These are phyloP conservation scores for Candida sonorensis DNA, from an alignment of 805 yeast genomes.

Conservation along the genomic window DNA sequence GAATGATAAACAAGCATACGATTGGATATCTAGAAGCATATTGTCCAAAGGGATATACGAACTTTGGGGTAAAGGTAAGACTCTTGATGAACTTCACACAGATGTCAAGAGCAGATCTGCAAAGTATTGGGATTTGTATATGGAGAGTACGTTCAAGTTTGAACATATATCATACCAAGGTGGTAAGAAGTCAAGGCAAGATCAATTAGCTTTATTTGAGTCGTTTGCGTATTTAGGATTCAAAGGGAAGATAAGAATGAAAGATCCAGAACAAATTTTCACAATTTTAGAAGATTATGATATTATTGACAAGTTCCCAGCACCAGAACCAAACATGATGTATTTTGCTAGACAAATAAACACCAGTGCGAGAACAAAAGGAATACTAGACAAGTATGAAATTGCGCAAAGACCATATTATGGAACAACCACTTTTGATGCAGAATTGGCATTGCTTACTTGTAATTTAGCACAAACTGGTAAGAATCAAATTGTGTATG, in stretches of 20 bases:
- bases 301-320: constrained; percentile 27
- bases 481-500: constrained; percentile 65
- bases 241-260: constrained; percentile 73
- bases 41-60: constrained; percentile 75
- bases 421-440: constrained; percentile 96
- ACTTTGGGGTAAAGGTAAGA: constrained; percentile 68
- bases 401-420: constrained; percentile 77
- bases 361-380: constrained; percentile 50
- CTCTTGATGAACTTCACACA: constrained; percentile 51
- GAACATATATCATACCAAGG: constrained; percentile 78
- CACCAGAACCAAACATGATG: constrained; percentile 44
- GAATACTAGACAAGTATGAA: constrained; percentile 71
- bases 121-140: constrained; percentile 28
- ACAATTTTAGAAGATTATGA: constrained; percentile 69
- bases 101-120: constrained; percentile 31
- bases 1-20: constrained; percentile 59
- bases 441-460: constrained; percentile 81
- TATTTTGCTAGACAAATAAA: constrained; percentile 76
- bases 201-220: constrained; percentile 60
- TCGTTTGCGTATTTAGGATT: constrained; percentile 63
- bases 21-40: constrained; percentile 60
- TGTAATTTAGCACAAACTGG: constrained; percentile 79
- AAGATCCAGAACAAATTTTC: constrained; percentile 64
- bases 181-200: constrained; percentile 38
- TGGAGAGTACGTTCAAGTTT: constrained; percentile 61